Evolutionary conservation across 2,329 filamentous ascomycete genomes (phyloP).

Genomic region (Cladosporium colombiae): DNA sequence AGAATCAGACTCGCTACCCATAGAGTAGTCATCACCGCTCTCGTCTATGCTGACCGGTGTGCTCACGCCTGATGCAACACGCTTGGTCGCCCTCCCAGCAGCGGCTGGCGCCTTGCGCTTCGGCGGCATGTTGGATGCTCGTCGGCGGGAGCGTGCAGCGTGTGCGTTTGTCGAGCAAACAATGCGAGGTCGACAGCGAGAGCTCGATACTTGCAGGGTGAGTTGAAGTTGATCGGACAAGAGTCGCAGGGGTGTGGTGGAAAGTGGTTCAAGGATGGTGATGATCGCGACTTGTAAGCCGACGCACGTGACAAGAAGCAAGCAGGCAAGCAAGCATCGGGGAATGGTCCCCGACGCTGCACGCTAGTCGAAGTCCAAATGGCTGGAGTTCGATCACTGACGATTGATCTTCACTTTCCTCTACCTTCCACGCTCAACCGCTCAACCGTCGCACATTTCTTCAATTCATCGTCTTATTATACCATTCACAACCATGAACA

Average conservation of each 20-base stretch:
- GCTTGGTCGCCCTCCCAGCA: conserved; percentile 37
- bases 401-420: conserved; percentile 8
- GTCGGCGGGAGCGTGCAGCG: conserved; percentile 19
- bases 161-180: conserved; percentile 19
- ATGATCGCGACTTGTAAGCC: conserved; percentile 5
- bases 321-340: not conserved
- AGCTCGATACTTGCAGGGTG: not conserved
- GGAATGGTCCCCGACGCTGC: not conserved
- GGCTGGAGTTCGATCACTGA: not conserved
- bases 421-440: not conserved
- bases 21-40: conserved; percentile 55
- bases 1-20: conserved; percentile 32
- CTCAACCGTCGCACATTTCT: conserved; percentile 10
- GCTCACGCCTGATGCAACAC: conserved; percentile 42
- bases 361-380: conserved; percentile 11
- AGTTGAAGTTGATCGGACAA: not conserved
- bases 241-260: not conserved
- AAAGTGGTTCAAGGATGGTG: not conserved
- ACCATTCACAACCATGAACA: conserved; percentile 29
- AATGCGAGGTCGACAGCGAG: not conserved
- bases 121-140: conserved; percentile 35
- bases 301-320: not conserved
- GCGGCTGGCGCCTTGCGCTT: conserved; percentile 43
- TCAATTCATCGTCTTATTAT: not conserved
- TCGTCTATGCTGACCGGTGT: conserved; percentile 52